These are phyloP conservation scores for Sambucus nigra DNA, from an alignment of 129 eudicot genomes.

Conservation along the genomic window DNA sequence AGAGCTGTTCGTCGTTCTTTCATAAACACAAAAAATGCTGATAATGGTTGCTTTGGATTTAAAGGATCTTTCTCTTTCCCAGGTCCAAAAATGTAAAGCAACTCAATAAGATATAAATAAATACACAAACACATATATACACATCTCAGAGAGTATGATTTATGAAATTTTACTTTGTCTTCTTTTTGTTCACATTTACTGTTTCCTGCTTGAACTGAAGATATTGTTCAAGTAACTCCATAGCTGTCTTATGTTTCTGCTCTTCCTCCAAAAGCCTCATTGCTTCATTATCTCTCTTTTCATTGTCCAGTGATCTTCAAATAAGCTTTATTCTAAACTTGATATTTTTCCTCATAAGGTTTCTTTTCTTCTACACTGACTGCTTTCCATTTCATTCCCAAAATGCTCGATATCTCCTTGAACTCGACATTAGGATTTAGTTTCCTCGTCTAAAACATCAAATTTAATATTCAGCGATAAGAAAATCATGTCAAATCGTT, in stretches of 20 bases:
- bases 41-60: conserved; percentile 88
- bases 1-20: conserved; percentile 60
- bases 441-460: conserved; percentile 54
- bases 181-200: conserved; percentile 55
- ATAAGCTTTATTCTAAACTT: conserved; percentile 69
- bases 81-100: neutral
- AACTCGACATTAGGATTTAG: conserved; percentile 77
- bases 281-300: conserved; percentile 85
- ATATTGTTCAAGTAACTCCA: conserved; percentile 93
- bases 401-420: conserved; percentile 53
- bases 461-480: neutral
- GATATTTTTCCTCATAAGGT: conserved; percentile 86
- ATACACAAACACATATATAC: neutral
- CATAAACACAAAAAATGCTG: conserved; percentile 72
- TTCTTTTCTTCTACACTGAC: conserved; percentile 81
- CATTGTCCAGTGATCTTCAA: conserved; percentile 57
- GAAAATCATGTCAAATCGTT: neutral
- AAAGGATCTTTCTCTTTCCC: conserved; percentile 89
- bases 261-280: conserved; percentile 90
- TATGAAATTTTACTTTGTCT: conserved; percentile 46
- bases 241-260: conserved; percentile 84
- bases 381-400: conserved; percentile 83
- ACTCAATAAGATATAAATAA: neutral
- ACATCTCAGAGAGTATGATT: neutral
- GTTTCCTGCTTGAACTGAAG: conserved; percentile 65